Percentiles rank a stretch among this genome's conserved stretches.
phyloP scores from a whole-genome alignment of 2,329 filamentous ascomycete genomes.

The Hypoxylon rubiginosum region DNA sequence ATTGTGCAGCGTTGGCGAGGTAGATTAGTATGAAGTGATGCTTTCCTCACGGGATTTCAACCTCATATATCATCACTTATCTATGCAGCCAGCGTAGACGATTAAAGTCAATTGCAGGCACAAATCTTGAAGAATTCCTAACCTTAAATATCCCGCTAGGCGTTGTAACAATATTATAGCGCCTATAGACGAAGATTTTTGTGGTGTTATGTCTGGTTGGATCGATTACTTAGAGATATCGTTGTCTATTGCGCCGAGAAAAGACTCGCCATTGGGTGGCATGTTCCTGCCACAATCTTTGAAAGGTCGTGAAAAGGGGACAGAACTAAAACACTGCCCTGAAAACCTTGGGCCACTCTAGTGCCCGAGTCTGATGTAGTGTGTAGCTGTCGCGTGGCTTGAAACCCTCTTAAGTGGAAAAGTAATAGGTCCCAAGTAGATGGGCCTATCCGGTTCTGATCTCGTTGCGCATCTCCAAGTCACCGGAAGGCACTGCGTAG shows the following conservation, averaged over 20 bases:
- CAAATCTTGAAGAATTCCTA: not conserved
- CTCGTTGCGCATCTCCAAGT: constrained; percentile 2
- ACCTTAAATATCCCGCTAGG: not conserved
- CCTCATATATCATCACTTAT: not conserved
- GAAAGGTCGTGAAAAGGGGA: not conserved
- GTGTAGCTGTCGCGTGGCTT: constrained; percentile 12
- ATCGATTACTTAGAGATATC: not conserved
- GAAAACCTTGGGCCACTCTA: not conserved
- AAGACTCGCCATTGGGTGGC: not conserved
- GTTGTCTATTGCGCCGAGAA: not conserved
- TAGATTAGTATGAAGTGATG: not conserved
- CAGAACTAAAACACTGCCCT: not conserved
- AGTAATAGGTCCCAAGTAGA: not conserved
- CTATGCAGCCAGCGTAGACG: not conserved
- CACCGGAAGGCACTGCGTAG: not conserved
- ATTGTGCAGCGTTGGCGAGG: not conserved
- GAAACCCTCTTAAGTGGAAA: constrained; percentile 17
- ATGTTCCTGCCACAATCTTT: not conserved
- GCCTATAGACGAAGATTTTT: not conserved
- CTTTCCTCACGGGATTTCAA: not conserved
- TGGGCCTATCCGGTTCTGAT: constrained; percentile 4
- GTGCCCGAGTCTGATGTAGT: constrained; percentile 2
- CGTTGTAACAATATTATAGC: not conserved
- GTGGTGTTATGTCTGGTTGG: not conserved
- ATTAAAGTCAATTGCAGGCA: not conserved